Percentiles rank a stretch among this genome's conserved stretches.
Evolutionary conservation across 2,329 filamentous ascomycete species (phyloP).

Genomic region (Microcera coccophila): DNA sequence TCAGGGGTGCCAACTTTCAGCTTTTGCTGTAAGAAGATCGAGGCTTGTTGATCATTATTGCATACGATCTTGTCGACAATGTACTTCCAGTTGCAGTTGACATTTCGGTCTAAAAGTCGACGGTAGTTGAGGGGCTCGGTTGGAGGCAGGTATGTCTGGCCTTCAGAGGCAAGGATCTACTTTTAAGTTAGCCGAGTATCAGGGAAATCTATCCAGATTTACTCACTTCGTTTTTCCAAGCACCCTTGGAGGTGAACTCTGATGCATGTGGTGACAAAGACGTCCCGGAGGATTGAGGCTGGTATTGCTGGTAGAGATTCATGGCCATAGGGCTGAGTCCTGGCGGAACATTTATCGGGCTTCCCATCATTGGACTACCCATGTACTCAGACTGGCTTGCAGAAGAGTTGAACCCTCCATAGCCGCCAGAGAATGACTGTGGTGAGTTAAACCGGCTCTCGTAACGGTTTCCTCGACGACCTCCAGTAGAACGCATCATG

Average conservation of each 20-base stretch:
- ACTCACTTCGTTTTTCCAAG: conserved; percentile 56
- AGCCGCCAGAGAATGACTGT: conserved; percentile 32
- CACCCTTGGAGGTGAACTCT: conserved; percentile 61
- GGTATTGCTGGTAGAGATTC: conserved; percentile 47
- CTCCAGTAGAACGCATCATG: conserved; percentile 39
- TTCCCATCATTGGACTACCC: conserved; percentile 32
- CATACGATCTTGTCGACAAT: conserved; percentile 99
- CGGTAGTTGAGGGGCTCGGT: conserved; percentile 95
- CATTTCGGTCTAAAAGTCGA: conserved; percentile 87
- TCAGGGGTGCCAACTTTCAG: conserved; percentile 93
- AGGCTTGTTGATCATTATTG: conserved; percentile 98
- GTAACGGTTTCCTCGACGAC: conserved; percentile 45
- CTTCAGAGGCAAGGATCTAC: conserved; percentile 50
- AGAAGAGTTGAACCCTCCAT: conserved; percentile 35
- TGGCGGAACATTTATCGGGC: conserved; percentile 32
- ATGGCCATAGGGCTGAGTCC: conserved; percentile 38
- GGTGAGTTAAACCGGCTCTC: conserved; percentile 42
- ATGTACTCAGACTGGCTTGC: conserved; percentile 36
- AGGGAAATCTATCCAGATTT: background rate
- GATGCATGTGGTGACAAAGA: conserved; percentile 69
- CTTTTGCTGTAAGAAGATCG: conserved; percentile 98
- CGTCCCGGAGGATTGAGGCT: conserved; percentile 57
- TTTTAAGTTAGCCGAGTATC: conserved; percentile 13
- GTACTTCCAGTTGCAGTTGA: conserved; percentile 98
- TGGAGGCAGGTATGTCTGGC: conserved; percentile 76